A percentile compares a stretch with the other conserved stretches of the same genome.
phyloP scores from a whole-genome alignment of 441 rosid species.

The Isatis lusitanica region DNA sequence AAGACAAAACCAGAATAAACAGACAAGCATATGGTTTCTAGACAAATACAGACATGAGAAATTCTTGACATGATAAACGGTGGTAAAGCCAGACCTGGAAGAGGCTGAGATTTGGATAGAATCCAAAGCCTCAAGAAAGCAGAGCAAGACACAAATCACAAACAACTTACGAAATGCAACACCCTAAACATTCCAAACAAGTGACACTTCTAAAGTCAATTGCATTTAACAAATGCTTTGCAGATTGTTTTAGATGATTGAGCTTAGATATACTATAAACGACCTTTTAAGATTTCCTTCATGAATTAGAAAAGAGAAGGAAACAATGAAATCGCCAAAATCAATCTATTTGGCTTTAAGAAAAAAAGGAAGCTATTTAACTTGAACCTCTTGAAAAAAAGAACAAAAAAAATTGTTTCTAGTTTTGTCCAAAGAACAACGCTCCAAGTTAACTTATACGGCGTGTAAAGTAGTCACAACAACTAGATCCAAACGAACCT shows the following conservation, averaged over 20 bases:
- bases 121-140: background rate
- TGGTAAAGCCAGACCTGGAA: background rate
- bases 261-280: background rate
- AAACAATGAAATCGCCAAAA: background rate
- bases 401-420: background rate
- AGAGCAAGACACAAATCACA: background rate
- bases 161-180: background rate
- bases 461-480: background rate
- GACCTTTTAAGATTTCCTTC: background rate
- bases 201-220: background rate
- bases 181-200: background rate
- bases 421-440: conserved; percentile 2
- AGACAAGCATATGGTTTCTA: background rate
- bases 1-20: background rate
- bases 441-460: conserved; percentile 13
- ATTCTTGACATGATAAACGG: background rate
- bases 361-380: background rate
- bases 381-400: background rate
- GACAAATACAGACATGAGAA: background rate
- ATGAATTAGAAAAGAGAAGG: background rate
- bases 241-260: background rate
- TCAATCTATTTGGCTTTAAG: background rate
- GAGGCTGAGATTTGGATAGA: background rate
- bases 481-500: background rate
- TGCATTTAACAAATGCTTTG: background rate